Evolutionary conservation across 2,329 filamentous ascomycete species (phyloP).

Genomic region (Magnaporthiopsis rhizophila): DNA sequence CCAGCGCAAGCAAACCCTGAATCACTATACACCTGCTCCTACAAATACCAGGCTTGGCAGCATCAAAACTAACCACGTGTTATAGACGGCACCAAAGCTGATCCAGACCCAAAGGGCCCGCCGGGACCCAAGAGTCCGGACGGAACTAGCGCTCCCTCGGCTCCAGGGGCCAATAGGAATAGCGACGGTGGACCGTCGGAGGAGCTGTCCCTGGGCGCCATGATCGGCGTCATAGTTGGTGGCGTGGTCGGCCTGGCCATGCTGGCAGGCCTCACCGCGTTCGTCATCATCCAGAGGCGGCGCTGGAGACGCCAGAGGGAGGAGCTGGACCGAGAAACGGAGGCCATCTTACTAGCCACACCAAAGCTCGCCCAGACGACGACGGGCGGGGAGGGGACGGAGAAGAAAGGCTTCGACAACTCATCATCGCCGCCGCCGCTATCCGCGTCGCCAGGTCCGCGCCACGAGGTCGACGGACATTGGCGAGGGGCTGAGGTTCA

Average conservation of each 20-base stretch:
- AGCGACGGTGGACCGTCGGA: not conserved
- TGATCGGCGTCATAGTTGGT: conserved; percentile 17
- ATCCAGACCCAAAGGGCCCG: not conserved
- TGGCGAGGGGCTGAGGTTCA: conserved; percentile 8
- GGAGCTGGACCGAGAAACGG: not conserved
- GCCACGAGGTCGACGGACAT: conserved; percentile 8
- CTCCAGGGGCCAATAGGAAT: not conserved
- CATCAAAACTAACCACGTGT: too few species aligned
- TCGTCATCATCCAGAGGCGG: conserved; percentile 11
- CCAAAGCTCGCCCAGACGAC: not conserved
- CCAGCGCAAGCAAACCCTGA: not conserved
- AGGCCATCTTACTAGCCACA: too few species aligned
- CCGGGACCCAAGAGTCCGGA: not conserved
- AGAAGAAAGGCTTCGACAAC: not conserved
- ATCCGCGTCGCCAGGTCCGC: not conserved
- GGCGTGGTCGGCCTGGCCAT: conserved; percentile 15
- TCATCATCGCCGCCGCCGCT: not conserved
- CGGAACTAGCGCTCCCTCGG: not conserved
- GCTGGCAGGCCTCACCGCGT: conserved; percentile 8
- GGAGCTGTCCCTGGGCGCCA: conserved; percentile 10
- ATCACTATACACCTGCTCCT: not conserved
- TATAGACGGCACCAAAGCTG: too few species aligned
- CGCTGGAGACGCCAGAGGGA: not conserved
- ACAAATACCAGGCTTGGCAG: too few species aligned
- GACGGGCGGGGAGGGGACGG: not conserved